Base-by-base conservation (phyloP, 108 stramenopile genomes). In the Thalassiosira profunda region DNA sequence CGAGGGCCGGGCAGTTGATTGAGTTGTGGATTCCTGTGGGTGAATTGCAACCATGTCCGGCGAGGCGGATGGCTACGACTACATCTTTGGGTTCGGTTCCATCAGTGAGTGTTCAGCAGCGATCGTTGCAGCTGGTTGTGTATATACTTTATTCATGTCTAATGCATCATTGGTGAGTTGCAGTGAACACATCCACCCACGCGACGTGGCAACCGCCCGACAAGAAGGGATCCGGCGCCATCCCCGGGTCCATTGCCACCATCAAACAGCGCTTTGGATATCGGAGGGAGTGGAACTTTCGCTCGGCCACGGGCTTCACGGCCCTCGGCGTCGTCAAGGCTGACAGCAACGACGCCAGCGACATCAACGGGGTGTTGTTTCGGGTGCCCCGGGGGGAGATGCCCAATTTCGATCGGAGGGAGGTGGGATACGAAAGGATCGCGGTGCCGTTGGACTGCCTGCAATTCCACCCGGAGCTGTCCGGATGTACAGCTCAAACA, bases 81-180 rank as follows among this genome's bases (percentile, higher is more conserved):
- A 84, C 55, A 53, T 88, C 20, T 88, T 88, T 74, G 87, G 87
- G 0, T 88, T 85, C 70, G 87, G 87, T 11, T 83, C 82, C 24
- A 88, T 88, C n/a, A n/a, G n/a, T n/a, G n/a, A n/a, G n/a, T n/a
- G n/a, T n/a, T n/a, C n/a, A n/a, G n/a, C n/a, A n/a, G n/a, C n/a
- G n/a, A n/a, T n/a, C n/a, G n/a, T n/a, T n/a, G n/a, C n/a, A n/a
- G n/a, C n/a, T n/a, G n/a, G n/a, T n/a, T n/a, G n/a, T n/a, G n/a
- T n/a, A n/a, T n/a, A n/a, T n/a, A n/a, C n/a, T n/a, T n/a, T n/a
- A n/a, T n/a, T n/a, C n/a, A n/a, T n/a, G n/a, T n/a, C n/a, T n/a
- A n/a, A n/a, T n/a, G n/a, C n/a, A n/a, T n/a, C n/a, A n/a, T n/a
- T n/a, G n/a, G n/a, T n/a, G n/a, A n/a, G n/a, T n/a, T n/a, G n/a